Evolutionary conservation across 768 basidiomycete species (phyloP).

Genomic region (Rickenella mellea): DNA sequence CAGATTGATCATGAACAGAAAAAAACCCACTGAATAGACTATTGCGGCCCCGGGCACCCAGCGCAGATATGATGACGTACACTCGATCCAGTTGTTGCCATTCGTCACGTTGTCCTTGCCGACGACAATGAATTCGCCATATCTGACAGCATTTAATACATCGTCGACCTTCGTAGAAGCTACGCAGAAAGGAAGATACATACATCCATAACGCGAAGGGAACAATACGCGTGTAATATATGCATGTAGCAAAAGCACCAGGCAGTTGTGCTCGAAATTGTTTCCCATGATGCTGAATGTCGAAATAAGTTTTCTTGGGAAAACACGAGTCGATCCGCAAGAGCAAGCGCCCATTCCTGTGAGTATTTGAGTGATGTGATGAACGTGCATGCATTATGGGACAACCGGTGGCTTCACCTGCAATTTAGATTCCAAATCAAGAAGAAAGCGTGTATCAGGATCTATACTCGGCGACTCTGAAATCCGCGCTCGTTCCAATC

Average conservation of each 20-base stretch:
- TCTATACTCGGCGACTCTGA: background rate
- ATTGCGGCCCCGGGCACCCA: too few relatives aligned
- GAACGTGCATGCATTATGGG: slow-evolving; percentile 2
- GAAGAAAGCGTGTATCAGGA: background rate
- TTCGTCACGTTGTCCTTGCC: too few relatives aligned
- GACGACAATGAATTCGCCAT: too few relatives aligned
- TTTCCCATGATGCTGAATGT: slow-evolving; percentile 72
- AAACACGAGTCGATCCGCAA: slow-evolving; percentile 64
- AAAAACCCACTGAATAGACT: too few relatives aligned
- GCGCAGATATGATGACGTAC: too few relatives aligned
- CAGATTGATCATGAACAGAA: too few relatives aligned
- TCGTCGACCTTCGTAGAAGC: too few relatives aligned
- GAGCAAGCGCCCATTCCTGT: slow-evolving; percentile 55
- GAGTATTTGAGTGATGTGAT: background rate
- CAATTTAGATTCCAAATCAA: too few relatives aligned
- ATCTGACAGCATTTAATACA: too few relatives aligned
- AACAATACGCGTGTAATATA: slow-evolving; percentile 57
- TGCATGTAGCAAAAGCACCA: slow-evolving; percentile 80
- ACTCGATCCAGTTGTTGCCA: too few relatives aligned
- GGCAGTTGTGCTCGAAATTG: slow-evolving; percentile 65
- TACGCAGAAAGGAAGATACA: too few relatives aligned
- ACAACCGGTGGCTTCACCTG: too few relatives aligned
- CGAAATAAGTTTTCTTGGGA: slow-evolving; percentile 58
- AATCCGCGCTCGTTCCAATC: background rate
- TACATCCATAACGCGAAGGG: slow-evolving; percentile 58